Conservation (phyloP, 768 basidiomycete genomes). For the Solioccasus polychromus region DNA sequence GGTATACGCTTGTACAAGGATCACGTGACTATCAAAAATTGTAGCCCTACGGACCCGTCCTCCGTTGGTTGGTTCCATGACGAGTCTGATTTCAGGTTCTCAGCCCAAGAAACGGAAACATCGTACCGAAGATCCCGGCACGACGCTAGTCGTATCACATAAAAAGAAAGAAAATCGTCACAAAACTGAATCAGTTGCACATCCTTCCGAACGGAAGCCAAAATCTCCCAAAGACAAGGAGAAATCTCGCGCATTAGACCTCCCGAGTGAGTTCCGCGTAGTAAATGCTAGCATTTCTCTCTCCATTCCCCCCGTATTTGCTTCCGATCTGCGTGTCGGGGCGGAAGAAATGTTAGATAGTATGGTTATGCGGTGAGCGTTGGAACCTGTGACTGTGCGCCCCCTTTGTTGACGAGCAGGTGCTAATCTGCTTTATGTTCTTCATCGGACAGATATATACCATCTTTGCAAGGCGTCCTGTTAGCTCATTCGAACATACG, state of each 20-base stretch:
- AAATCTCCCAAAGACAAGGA: constrained; percentile 34
- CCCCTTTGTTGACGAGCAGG: background rate
- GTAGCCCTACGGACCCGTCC: no score
- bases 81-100: constrained; percentile 6
- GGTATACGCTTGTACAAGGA: background rate
- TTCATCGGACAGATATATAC: constrained; percentile 66
- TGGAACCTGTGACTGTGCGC: constrained; percentile 3
- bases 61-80: constrained; percentile 5
- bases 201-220: constrained; percentile 13
- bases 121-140: constrained; percentile 2
- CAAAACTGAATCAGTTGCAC: constrained; percentile 5
- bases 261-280: constrained; percentile 52
- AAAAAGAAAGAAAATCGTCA: constrained; percentile 35
- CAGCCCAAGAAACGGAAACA: constrained; percentile 55
- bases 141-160: constrained; percentile 30
- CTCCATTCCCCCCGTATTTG: constrained; percentile 80
- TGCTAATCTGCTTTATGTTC: background rate
- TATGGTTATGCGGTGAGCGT: constrained; percentile 86
- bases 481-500: constrained; percentile 78
- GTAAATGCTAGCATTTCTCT: constrained; percentile 66
- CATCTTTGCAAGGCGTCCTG: constrained; percentile 82
- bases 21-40: constrained; percentile 25
- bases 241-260: constrained; percentile 34
- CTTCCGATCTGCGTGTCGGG: constrained; percentile 66
- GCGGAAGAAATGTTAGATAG: constrained; percentile 90